Percentiles rank a stretch among this genome's conserved stretches.
Evolutionary conservation across 306 rosid genomes (phyloP).

Genomic region (Fagus sylvatica): DNA sequence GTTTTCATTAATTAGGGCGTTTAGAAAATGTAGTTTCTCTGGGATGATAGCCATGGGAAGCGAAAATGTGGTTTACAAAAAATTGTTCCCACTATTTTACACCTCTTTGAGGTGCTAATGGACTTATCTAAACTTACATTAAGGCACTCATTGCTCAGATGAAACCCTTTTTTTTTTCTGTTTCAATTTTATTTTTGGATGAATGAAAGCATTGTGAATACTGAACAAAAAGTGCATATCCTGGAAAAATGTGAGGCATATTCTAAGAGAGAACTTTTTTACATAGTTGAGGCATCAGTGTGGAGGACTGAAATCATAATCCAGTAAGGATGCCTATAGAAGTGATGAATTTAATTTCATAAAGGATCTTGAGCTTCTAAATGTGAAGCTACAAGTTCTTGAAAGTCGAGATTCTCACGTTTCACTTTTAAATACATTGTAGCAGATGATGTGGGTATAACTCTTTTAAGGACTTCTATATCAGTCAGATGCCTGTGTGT

Average conservation of each 20-base stretch:
- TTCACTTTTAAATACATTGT: neutral
- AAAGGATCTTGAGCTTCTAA: constrained; percentile 4
- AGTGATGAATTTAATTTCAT: neutral
- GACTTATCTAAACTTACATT: neutral
- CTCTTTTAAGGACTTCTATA: neutral
- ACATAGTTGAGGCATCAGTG: constrained; percentile 6
- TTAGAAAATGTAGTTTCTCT: neutral
- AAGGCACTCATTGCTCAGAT: neutral
- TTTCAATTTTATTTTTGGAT: neutral
- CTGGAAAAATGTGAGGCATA: constrained; percentile 5
- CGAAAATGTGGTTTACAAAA: neutral
- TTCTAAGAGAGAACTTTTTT: neutral
- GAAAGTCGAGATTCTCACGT: neutral
- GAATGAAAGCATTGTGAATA: constrained; percentile 4
- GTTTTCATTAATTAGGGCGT: neutral
- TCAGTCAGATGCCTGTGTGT: neutral
- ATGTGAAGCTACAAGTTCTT: constrained; percentile 1
- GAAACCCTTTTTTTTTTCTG: neutral
- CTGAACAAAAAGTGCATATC: constrained; percentile 21
- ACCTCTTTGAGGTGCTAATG: neutral
- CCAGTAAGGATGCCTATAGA: neutral
- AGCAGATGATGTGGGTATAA: neutral
- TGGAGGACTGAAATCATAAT: constrained; percentile 1
- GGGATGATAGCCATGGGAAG: neutral
- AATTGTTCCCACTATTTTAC: neutral